Evolutionary conservation across 371 early-diverging fungal species (phyloP), one percentile per base, ranked within the genome.

Genomic region (Mucor circinelloides): DNA sequence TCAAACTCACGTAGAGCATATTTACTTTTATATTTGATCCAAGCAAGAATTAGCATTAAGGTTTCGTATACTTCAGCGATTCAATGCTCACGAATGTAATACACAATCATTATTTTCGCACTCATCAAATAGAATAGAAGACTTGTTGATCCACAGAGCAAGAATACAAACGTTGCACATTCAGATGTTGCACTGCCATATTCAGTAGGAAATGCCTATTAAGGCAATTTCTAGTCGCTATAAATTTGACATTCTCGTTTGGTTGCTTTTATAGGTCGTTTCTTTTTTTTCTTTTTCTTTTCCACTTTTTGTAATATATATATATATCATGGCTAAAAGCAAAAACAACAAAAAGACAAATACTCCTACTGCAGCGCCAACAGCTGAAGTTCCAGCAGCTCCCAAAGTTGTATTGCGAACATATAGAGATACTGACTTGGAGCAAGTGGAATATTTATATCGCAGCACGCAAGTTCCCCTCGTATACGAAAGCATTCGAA

Each of bases 401-500:
- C 81, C 81, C 4, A 76, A 75, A 42, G 60, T 81, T 13, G 67
- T 77, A 3, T 56, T 81, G 15, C 60, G 82, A 40, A 81, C 77
- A 17, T 81, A 81, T 64, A 61, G 70, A 61, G 73, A 66, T 1
- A 48, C 59, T 1, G 82, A 81, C 57, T 34, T 40, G 19, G 72
- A 72, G 17, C 64, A 66, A 36, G 79, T 81, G 4, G 68, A 75
- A 38, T 59, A 65, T 10, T 58, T 81, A 6, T 77, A 66, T 28
- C 62, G 64, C 12, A 72, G 58, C 27, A 74, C 75, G 3, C 68
- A 71, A 28, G 74, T 77, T 48, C 71, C 71, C 2, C 73, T 81
- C 30, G 77, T 84, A 2, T 78, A 74, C 5, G 78, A 81, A 67
- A 79, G 78, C 15, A 73, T 84, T 13, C 72, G 79, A 44, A 70